These are phyloP conservation scores for Colletotrichum orchidophilum DNA, from an alignment of 2,329 filamentous ascomycete genomes.

Conservation along the genomic window DNA sequence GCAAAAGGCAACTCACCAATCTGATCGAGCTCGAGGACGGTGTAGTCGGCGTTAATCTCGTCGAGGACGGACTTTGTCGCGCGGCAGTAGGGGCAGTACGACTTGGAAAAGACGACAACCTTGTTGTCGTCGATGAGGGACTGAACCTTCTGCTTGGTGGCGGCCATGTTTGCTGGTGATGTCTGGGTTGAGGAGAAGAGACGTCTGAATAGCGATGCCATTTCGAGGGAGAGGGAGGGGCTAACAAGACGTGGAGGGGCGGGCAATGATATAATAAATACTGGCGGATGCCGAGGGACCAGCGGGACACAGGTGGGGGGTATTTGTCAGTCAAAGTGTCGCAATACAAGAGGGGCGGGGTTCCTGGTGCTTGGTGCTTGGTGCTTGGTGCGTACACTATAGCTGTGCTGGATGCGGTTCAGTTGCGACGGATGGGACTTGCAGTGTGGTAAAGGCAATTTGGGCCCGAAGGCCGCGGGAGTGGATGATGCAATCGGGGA, in stretches of 20 bases:
- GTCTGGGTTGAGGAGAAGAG: slow-evolving; percentile 67
- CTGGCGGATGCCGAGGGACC: not conserved
- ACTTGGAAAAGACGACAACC: slow-evolving; percentile 97
- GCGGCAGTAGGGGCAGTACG: slow-evolving; percentile 93
- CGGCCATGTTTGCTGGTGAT: slow-evolving; percentile 77
- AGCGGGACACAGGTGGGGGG: not conserved
- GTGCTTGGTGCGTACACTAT: no score
- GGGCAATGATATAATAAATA: slow-evolving; percentile 16
- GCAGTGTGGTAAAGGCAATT: not conserved
- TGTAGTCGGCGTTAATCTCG: slow-evolving; percentile 76
- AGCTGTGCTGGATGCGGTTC: not conserved
- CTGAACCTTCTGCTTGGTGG: slow-evolving; percentile 85
- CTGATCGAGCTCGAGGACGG: slow-evolving; percentile 84
- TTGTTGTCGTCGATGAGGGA: slow-evolving; percentile 88
- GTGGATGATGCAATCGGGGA: slow-evolving; percentile 31
- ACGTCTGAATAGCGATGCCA: slow-evolving; percentile 73
- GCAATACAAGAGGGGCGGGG: not conserved
- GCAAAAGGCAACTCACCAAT: slow-evolving; percentile 68
- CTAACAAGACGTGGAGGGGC: not conserved
- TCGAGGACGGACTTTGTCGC: slow-evolving; percentile 80
- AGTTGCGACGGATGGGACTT: not conserved
- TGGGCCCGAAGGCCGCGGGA: not conserved
- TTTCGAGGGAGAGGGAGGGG: slow-evolving; percentile 38
- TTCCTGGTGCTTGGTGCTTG: not conserved
- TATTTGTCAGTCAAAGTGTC: slow-evolving; percentile 8